Evolutionary conservation across 192 early-diverging fungal genomes (phyloP).

Genomic region (Pilaira anomala): DNA sequence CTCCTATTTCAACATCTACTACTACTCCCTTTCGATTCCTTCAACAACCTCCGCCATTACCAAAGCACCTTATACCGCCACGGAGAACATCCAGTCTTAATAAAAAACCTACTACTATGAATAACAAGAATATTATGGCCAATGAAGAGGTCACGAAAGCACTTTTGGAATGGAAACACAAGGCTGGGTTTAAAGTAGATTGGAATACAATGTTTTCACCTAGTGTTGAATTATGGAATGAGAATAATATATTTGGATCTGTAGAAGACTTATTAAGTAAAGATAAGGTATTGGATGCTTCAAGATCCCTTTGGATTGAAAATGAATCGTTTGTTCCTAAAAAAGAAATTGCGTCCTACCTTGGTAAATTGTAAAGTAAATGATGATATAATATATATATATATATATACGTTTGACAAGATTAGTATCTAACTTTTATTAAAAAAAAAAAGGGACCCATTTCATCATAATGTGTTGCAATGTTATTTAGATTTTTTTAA

Average conservation of each 20-base stretch:
- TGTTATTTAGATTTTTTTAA: conserved; percentile 31
- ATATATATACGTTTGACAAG: too few relatives aligned
- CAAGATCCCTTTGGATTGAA: conserved; percentile 17
- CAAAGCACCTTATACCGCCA: not conserved
- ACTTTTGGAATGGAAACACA: conserved; percentile 19
- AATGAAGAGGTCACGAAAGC: conserved; percentile 3
- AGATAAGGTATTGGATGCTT: not conserved
- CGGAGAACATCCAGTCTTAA: conserved; percentile 5
- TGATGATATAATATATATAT: not conserved
- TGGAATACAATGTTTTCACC: conserved; percentile 11
- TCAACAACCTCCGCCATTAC: not conserved
- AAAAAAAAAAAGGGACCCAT: conserved; percentile 7
- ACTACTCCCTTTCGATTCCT: conserved; percentile 1
- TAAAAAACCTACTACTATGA: not conserved
- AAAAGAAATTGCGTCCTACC: conserved; percentile 15
- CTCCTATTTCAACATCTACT: too few relatives aligned
- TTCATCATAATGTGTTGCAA: conserved; percentile 19
- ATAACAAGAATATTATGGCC: not conserved
- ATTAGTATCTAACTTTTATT: not conserved
- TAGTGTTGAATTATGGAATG: conserved; percentile 1
- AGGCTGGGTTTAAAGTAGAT: conserved; percentile 14
- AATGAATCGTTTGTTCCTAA: not conserved
- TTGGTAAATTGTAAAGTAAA: conserved; percentile 21
- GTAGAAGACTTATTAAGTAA: conserved; percentile 6
- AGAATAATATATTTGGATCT: conserved; percentile 17